phyloP scores from a whole-genome alignment of 1,284 basidiomycete genomes.

The Irpex sp. region DNA sequence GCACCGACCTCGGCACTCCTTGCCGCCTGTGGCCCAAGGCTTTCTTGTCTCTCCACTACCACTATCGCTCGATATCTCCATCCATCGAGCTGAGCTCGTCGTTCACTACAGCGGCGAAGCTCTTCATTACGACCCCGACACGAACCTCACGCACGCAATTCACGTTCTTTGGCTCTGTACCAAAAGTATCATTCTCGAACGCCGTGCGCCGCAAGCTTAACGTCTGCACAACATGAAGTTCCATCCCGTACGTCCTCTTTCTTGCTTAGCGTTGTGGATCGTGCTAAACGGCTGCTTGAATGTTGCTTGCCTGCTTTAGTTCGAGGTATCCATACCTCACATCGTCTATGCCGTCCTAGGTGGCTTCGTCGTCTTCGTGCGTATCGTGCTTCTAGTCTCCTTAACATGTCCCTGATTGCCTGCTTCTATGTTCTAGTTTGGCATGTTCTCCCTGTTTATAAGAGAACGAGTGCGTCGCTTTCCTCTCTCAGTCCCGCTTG shows the following conservation, averaged over 20 bases:
- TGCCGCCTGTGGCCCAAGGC: neutral
- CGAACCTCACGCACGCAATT: neutral
- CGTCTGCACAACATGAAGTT: conserved; percentile 6
- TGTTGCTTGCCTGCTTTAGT: conserved; percentile 35
- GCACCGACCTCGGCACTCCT: neutral
- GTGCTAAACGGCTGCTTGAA: neutral
- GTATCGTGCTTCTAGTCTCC: conserved; percentile 26
- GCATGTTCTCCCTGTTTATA: conserved; percentile 92
- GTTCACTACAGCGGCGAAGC: neutral
- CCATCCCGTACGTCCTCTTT: conserved; percentile 9
- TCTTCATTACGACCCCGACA: neutral
- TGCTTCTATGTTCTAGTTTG: conserved; percentile 55
- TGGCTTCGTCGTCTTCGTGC: conserved; percentile 74
- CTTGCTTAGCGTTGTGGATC: neutral
- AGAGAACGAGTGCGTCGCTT: conserved; percentile 71
- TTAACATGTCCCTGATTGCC: conserved; percentile 5
- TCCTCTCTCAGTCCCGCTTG: neutral
- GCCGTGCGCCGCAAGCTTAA: neutral
- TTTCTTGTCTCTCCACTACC: neutral
- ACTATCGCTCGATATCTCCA: neutral
- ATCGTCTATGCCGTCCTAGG: conserved; percentile 83
- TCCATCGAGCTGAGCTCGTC: neutral
- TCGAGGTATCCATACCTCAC: conserved; percentile 68
- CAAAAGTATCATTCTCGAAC: neutral
- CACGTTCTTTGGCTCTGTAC: neutral